Base-by-base conservation (phyloP, 2,329 filamentous ascomycete genomes). In the Monilinia vaccinii-corymbosi region DNA sequence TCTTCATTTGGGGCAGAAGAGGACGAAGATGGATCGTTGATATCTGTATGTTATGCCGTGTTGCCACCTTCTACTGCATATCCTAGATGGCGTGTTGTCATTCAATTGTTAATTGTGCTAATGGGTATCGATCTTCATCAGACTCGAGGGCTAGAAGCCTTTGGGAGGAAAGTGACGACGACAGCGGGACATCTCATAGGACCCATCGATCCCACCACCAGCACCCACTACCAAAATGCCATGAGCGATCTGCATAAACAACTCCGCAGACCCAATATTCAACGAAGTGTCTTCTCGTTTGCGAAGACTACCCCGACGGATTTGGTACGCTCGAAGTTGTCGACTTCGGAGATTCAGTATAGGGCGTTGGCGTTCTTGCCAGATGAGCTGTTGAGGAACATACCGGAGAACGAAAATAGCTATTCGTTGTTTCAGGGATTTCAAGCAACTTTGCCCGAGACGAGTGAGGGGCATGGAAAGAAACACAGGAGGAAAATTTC, bases 341-440 rank as follows among this genome's bases (percentile, higher is more conserved):
- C 91, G 46, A 88, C 89, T 23, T 80, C 84, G 66, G 94, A 99
- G 77, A 97, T 97, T 68, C 91, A 96, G 75, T 92, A 96, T 68
- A 89, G 94, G 66, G 94, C 94, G 51, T 77, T 97, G 60, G 86
- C 91, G 48, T 92, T 89, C 71, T 79, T 99, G 40, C 86, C 94
- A 53, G 93, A 99, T 75, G 92, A 97, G 63, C 82, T 99, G 67
- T 83, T 99, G 50, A 79, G 79, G 66, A 92, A 96, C 72, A 93
- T 97, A 55, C 94, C 94, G 67, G 91, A 96, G 62, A 82, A 87
- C 71, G 85, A 87, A 25, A 95, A 89, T 74, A 79, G 85, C 18
- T 99, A 96, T 76, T 97, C 92, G 45, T 80, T 99, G 48, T 97
- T 99, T 73, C 90, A 99, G 74, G 94, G 94, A 66, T 99, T 99